phyloP scores from a whole-genome alignment of 116 monocot species.

The Cymodocea nodosa region DNA sequence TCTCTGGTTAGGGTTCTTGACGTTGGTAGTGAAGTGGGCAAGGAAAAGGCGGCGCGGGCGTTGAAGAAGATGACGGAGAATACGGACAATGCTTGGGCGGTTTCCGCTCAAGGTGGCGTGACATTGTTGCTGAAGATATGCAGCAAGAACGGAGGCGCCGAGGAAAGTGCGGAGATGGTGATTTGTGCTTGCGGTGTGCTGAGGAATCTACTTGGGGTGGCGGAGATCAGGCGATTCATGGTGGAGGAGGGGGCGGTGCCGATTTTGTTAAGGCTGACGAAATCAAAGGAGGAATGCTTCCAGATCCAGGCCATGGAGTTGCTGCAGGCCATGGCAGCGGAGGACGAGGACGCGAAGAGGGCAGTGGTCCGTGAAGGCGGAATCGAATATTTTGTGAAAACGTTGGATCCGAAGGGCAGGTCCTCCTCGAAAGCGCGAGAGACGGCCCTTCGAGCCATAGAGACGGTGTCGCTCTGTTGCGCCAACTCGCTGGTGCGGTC shows the following conservation, averaged over 20 bases:
- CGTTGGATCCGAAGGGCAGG: slow-evolving; percentile 24
- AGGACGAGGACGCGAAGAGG: slow-evolving; percentile 18
- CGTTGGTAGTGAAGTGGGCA: slow-evolving; percentile 21
- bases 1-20: slow-evolving; percentile 38
- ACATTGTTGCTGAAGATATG: slow-evolving; percentile 35
- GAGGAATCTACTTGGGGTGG: slow-evolving; percentile 36
- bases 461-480: slow-evolving; percentile 23
- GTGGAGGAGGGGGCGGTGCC: slow-evolving; percentile 39
- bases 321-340: slow-evolving; percentile 14
- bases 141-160: not conserved
- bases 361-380: slow-evolving; percentile 22
- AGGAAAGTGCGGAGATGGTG: slow-evolving; percentile 15
- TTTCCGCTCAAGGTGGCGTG: slow-evolving; percentile 62
- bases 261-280: slow-evolving; percentile 25
- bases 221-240: slow-evolving; percentile 64
- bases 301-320: slow-evolving; percentile 39
- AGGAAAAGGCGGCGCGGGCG: slow-evolving; percentile 25
- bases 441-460: slow-evolving; percentile 34
- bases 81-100: slow-evolving; percentile 58
- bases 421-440: slow-evolving; percentile 36
- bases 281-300: slow-evolving; percentile 24
- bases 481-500: slow-evolving; percentile 14
- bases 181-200: slow-evolving; percentile 24
- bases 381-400: slow-evolving; percentile 21
- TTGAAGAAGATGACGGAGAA: slow-evolving; percentile 53